Base-by-base conservation (phyloP, 75 land plant species). In the Picea glauca region DNA sequence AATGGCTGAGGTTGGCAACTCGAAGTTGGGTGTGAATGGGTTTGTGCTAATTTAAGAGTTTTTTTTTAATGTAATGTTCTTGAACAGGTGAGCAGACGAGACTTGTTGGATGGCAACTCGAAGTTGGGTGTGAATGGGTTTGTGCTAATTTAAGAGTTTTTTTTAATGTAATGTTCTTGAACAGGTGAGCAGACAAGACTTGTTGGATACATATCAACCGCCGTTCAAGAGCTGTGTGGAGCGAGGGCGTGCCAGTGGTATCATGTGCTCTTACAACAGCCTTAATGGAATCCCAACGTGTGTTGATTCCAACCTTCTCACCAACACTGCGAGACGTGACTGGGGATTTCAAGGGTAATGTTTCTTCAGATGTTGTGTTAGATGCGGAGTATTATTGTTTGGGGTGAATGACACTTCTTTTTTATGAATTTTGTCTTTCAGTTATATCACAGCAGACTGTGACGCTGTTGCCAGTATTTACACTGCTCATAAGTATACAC, bases 281-380 rank as follows among this genome's bases (percentile, higher is more conserved):
- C 85, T 93, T 59, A 93, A 93, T 76, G 94, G 92, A 3, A 83
- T 96, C 33, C 99, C 99, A 5, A 81, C 84, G 30, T 96, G 99
- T 80, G 98, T 95, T 1, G 90, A 96, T 78, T 72, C 79, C 62
- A 78, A 89, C 68, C 90, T 96, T 79, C 83, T 96, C 15, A 74
- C 98, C 43, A 80, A 77, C 20, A 86, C 89, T 11, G 98, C 92
- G 18, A 85, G 99, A 60, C 68, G 68, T 3, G 50, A 76, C 0
- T 94, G 97, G 97, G 83, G 86, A 2, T 90, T 96, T 76, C 38
- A 94, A 61, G 99, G 99, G 98, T 94, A 86, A 40, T 40, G 43
- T 78, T 60, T 60, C n/a, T 17, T 40, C 43, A 40, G 43, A 40
- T 2, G 43, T 40, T 40, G 43, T 1, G 43, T 40, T 40, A 40